Evolutionary conservation across 345 rosid species (phyloP).

Genomic region (Populus simonii): DNA sequence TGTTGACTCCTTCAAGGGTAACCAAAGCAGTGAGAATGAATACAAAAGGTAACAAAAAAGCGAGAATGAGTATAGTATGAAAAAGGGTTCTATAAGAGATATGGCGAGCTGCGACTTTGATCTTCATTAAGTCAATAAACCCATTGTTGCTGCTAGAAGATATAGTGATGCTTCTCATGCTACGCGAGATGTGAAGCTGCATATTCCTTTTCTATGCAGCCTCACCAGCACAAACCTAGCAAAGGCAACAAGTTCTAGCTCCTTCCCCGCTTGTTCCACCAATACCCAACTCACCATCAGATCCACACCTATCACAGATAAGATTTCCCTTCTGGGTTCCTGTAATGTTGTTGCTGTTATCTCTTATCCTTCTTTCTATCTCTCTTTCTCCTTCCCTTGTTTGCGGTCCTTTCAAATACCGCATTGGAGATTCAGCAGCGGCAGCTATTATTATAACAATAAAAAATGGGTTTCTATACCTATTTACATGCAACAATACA

Average conservation of each 20-base stretch:
- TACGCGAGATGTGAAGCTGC: conserved; percentile 99
- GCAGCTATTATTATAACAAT: neutral
- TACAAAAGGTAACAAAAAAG: conserved; percentile 95
- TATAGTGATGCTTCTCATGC: conserved; percentile 99
- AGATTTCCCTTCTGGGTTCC: conserved; percentile 22
- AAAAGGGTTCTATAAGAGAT: conserved; percentile 95
- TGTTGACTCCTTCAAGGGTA: conserved; percentile 99
- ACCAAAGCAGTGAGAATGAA: conserved; percentile 97
- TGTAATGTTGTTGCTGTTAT: neutral
- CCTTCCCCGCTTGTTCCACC: conserved; percentile 32
- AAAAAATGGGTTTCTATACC: conserved; percentile 1
- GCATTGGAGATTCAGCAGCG: conserved; percentile 54
- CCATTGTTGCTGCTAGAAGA: conserved; percentile 79
- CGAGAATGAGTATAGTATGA: conserved; percentile 91
- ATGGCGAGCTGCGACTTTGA: conserved; percentile 99
- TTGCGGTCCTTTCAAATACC: conserved; percentile 49
- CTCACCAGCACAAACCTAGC: conserved; percentile 35
- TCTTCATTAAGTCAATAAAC: conserved; percentile 99
- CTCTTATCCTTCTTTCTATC: neutral
- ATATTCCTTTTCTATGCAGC: conserved; percentile 75
- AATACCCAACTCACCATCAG: conserved; percentile 71
- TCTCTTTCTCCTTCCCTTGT: conserved; percentile 10
- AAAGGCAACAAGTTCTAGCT: conserved; percentile 10
- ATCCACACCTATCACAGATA: conserved; percentile 37
- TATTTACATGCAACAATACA: neutral